Percentiles rank a stretch among this genome's conserved stretches.
Evolutionary conservation across 1,139 yeast species (phyloP).

Genomic region (Candida neerlandica): DNA sequence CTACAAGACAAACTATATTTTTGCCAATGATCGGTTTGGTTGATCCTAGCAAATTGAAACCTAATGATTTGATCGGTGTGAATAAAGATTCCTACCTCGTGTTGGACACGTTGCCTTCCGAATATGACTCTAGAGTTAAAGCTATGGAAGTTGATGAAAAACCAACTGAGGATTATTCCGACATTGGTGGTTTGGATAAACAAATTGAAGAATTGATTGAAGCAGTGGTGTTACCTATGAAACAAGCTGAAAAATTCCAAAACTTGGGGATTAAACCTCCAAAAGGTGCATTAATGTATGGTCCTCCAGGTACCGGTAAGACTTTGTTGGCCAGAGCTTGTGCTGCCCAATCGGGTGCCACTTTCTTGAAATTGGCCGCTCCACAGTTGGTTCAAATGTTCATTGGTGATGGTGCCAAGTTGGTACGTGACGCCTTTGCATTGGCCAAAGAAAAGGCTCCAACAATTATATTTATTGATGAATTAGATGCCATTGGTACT

Average conservation of each 20-base stretch:
- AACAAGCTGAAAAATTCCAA: slow-evolving; percentile 94
- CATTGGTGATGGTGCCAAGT: slow-evolving; percentile 98
- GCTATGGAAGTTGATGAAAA: slow-evolving; percentile 99
- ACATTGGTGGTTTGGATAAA: slow-evolving; percentile 96
- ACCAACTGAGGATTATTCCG: slow-evolving; percentile 95
- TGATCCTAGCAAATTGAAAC: slow-evolving; percentile 83
- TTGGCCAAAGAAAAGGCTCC: slow-evolving; percentile 98
- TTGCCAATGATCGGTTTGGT: slow-evolving; percentile 95
- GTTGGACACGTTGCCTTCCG: slow-evolving; percentile 93
- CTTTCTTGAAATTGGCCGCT: slow-evolving; percentile 93
- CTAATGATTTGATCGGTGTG: slow-evolving; percentile 96
- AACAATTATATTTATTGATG: slow-evolving; percentile 95
- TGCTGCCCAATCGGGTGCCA: slow-evolving; percentile 99
- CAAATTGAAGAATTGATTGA: slow-evolving; percentile 97
- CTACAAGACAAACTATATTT: slow-evolving; percentile 96
- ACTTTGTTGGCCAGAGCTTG: slow-evolving; percentile 96
- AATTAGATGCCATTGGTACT: slow-evolving; percentile 98
- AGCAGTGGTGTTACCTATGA: slow-evolving; percentile 98
- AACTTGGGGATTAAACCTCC: slow-evolving; percentile 95
- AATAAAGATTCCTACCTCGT: slow-evolving; percentile 95
- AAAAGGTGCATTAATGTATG: slow-evolving; percentile 98
- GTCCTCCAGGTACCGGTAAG: slow-evolving; percentile 99
- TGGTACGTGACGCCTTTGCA: slow-evolving; percentile 98
- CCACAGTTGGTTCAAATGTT: slow-evolving; percentile 99
- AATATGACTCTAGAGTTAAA: slow-evolving; percentile 95